Evolutionary conservation across 2,329 filamentous ascomycete genomes (phyloP).

Genomic region (Fusarium sublunatum): DNA sequence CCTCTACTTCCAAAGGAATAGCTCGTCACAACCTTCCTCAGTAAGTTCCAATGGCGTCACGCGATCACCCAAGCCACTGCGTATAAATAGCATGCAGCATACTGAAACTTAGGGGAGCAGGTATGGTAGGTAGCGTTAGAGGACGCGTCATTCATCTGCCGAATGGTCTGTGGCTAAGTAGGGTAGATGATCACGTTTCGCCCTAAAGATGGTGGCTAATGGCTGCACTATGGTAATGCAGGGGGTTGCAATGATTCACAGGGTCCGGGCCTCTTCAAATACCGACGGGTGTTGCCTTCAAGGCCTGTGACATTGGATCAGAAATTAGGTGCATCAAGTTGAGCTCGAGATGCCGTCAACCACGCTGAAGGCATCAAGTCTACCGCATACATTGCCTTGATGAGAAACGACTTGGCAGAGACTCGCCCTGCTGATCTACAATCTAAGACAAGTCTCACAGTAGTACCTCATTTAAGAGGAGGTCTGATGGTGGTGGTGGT

Average conservation of each 20-base stretch:
- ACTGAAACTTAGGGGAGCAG: not conserved
- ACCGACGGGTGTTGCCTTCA: no score
- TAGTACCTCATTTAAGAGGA: not conserved
- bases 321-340: not conserved
- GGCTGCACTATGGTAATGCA: not conserved
- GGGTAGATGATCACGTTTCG: conserved; percentile 5
- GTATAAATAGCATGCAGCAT: conserved; percentile 1
- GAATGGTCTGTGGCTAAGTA: conserved; percentile 1
- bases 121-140: not conserved
- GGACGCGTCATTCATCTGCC: conserved; percentile 26
- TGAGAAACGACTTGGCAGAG: no score
- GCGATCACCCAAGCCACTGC: conserved; percentile 20
- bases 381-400: no score
- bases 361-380: no score
- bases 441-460: not conserved
- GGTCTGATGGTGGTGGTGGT: no score
- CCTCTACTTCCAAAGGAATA: not conserved
- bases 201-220: not conserved
- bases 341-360: no score
- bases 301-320: not conserved
- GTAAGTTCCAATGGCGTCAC: conserved; percentile 13
- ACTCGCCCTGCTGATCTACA: no score
- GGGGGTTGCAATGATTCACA: not conserved
- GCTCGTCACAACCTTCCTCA: not conserved
- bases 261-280: not conserved